Evolutionary conservation across 1,284 basidiomycete species (phyloP).

Genomic region (Tylopilus sp.): DNA sequence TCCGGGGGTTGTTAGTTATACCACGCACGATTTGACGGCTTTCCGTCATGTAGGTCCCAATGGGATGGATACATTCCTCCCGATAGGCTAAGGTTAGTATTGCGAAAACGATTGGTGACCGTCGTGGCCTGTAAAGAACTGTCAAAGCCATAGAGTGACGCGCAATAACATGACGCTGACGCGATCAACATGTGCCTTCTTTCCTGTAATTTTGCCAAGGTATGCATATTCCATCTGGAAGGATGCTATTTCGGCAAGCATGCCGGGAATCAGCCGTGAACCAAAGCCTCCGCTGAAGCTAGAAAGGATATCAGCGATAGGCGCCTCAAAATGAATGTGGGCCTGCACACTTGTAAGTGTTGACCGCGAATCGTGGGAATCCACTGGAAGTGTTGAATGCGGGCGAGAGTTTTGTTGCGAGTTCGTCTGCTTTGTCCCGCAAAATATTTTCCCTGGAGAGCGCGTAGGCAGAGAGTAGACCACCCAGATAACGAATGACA

Average conservation of each 20-base stretch:
- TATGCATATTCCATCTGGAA: slow-evolving; percentile 59
- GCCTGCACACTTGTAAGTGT: slow-evolving; percentile 43
- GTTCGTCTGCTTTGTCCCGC: slow-evolving; percentile 49
- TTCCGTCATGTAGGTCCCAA: slow-evolving; percentile 46
- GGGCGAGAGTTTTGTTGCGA: slow-evolving; percentile 49
- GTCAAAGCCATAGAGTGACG: neutral
- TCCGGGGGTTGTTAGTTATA: slow-evolving; percentile 1
- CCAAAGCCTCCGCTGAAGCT: neutral
- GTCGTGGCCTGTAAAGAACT: slow-evolving; percentile 41
- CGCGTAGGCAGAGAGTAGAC: slow-evolving; percentile 79
- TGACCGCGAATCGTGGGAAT: slow-evolving; percentile 47
- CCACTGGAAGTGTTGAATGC: slow-evolving; percentile 48
- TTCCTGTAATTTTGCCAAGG: slow-evolving; percentile 52
- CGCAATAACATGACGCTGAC: slow-evolving; percentile 32
- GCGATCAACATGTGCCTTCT: slow-evolving; percentile 42
- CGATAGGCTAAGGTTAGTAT: slow-evolving; percentile 40
- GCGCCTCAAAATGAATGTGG: neutral
- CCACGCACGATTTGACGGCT: slow-evolving; percentile 40
- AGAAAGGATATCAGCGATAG: slow-evolving; percentile 1
- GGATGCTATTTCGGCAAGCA: slow-evolving; percentile 54
- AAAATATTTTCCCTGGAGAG: slow-evolving; percentile 50
- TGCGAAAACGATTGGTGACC: slow-evolving; percentile 47
- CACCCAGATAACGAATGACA: slow-evolving; percentile 83
- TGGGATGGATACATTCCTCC: slow-evolving; percentile 54
- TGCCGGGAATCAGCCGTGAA: slow-evolving; percentile 32